These are phyloP conservation scores for Dryas alaskensis DNA, from an alignment of 306 rosid genomes.

Conservation along the genomic window DNA sequence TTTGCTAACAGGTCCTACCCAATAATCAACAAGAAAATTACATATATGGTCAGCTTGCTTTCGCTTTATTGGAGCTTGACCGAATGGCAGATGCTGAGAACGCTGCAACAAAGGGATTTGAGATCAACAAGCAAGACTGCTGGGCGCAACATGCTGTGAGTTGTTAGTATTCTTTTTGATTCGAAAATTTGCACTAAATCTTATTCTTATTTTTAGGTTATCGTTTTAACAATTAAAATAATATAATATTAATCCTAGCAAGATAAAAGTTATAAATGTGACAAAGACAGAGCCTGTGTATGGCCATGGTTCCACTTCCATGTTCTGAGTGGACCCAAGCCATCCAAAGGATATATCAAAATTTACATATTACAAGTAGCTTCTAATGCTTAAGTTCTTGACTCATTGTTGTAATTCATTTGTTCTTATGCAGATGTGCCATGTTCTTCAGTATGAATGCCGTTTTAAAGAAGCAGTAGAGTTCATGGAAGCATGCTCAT, in stretches of 20 bases:
- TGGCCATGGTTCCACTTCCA: not conserved
- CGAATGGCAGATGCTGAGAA: conserved; percentile 70
- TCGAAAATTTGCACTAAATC: conserved; percentile 6
- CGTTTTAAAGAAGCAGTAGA: conserved; percentile 74
- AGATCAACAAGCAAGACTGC: conserved; percentile 60
- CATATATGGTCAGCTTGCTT: conserved; percentile 83
- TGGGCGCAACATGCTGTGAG: conserved; percentile 96
- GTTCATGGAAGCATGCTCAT: conserved; percentile 80
- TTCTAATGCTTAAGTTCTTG: conserved; percentile 4
- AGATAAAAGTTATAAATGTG: not conserved
- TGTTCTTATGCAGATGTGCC: conserved; percentile 69
- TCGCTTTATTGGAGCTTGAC: conserved; percentile 81
- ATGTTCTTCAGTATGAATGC: conserved; percentile 76
- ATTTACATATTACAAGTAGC: conserved; percentile 7
- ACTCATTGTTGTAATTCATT: conserved; percentile 16
- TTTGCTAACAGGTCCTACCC: conserved; percentile 61
- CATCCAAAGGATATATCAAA: not conserved
- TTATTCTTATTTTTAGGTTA: not conserved
- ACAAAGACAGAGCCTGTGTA: not conserved
- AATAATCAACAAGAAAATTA: conserved; percentile 61
- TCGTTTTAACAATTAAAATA: no score
- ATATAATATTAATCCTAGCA: not conserved
- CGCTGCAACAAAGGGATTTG: conserved; percentile 71
- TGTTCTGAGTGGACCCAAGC: conserved; percentile 14
- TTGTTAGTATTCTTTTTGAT: conserved; percentile 15